These are phyloP conservation scores for Xylariales sp. DNA, from an alignment of 2,329 filamentous ascomycete genomes.

Conservation along the genomic window DNA sequence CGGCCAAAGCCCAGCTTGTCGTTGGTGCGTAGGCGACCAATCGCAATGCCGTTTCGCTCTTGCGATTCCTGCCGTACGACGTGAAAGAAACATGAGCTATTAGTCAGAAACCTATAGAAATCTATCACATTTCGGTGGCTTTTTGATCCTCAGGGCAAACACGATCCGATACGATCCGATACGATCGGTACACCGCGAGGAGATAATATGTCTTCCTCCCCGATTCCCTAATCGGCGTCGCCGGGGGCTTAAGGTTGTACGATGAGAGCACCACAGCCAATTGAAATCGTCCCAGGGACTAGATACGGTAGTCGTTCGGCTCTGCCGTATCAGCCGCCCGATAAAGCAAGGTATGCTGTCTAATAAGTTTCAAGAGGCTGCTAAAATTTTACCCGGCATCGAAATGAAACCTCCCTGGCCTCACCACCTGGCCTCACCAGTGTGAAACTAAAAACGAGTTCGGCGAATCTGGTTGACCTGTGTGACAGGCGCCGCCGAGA, in stretches of 20 bases:
- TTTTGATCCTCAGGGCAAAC: not conserved
- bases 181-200: conserved; percentile 1
- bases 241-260: conserved; percentile 16
- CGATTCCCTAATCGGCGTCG: conserved; percentile 9
- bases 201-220: not conserved
- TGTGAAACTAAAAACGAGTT: too few relatives aligned
- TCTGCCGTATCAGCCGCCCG: conserved; percentile 3
- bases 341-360: conserved; percentile 6
- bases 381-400: not conserved
- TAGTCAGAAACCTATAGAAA: not conserved
- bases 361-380: not conserved
- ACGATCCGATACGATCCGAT: not conserved
- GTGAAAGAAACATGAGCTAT: not conserved
- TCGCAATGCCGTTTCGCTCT: not conserved
- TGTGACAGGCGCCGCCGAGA: too few relatives aligned
- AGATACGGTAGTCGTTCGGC: conserved; percentile 17
- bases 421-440: not conserved
- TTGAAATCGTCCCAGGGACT: conserved; percentile 17
- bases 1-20: not conserved
- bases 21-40: not conserved
- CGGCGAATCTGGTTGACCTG: too few relatives aligned
- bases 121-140: conserved; percentile 5
- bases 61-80: conserved; percentile 12
- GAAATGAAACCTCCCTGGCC: conserved; percentile 11
- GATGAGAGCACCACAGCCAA: conserved; percentile 20